Evolutionary conservation across 1,284 basidiomycete genomes (phyloP).

Genomic region (Peniophora sp.): DNA sequence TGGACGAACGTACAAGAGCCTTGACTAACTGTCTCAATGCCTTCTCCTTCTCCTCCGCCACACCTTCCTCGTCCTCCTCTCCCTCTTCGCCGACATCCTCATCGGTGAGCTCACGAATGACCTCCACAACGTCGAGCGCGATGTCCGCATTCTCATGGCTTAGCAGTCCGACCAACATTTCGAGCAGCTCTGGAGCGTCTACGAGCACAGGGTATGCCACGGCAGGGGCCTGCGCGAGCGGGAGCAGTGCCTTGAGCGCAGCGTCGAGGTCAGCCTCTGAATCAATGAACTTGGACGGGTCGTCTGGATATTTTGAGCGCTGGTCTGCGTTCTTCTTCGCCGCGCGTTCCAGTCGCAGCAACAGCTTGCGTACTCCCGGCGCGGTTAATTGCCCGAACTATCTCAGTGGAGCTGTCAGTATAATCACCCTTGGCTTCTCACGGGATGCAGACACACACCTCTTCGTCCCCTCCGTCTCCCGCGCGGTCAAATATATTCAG

Average conservation of each 20-base stretch:
- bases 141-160: constrained; percentile 94
- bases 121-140: constrained; percentile 84
- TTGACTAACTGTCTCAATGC: constrained; percentile 70
- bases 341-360: constrained; percentile 81
- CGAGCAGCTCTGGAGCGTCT: constrained; percentile 55
- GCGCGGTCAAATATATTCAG: constrained; percentile 82
- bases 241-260: constrained; percentile 78
- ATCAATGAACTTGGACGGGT: constrained; percentile 97
- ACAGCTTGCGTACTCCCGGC: constrained; percentile 63
- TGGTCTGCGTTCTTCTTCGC: constrained; percentile 94
- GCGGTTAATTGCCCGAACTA: constrained; percentile 64
- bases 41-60: constrained; percentile 49
- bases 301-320: constrained; percentile 83
- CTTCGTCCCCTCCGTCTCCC: constrained; percentile 53
- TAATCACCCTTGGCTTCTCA: constrained; percentile 7
- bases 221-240: constrained; percentile 82
- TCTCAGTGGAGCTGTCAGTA: constrained; percentile 19
- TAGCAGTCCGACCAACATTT: constrained; percentile 74
- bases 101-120: constrained; percentile 91
- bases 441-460: constrained; percentile 39
- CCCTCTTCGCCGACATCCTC: constrained; percentile 85
- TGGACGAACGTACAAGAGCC: constrained; percentile 50
- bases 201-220: constrained; percentile 88
- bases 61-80: constrained; percentile 55
- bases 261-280: constrained; percentile 93